Base-by-base conservation (phyloP, 192 early-diverging fungal species). In the Irineochytrium annulatum region DNA sequence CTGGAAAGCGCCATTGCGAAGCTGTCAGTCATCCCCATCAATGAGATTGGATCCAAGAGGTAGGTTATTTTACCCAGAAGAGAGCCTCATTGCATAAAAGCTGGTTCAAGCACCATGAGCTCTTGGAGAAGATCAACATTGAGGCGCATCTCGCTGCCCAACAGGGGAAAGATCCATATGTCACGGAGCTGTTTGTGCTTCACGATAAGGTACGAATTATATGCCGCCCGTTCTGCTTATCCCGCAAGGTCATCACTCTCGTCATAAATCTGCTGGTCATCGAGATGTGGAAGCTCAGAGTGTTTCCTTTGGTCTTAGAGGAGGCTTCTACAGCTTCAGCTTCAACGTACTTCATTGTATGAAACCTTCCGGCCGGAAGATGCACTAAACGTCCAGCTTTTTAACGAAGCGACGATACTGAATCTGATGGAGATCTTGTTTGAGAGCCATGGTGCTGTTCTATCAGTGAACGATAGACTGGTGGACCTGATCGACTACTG, bases 401-500 rank as follows among this genome's bases (percentile, higher is more conserved):
- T 73, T 45, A 74, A 79, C 48, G 80, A 82, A 62, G 72, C 77
- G 14, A 79, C 80, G 19, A 37, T 79, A 1, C 32, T 82, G 1
- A 82, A 82, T 53, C 68, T 82, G 13, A 45, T 82, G 16, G 74
- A 82, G 54, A 57, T 81, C n/a, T 30, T 77, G 17, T 55, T 82
- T 35, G 74, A 57, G 53, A 62, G 75, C 31, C 35, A 60, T 24
- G 30, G 41, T 4, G 69, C 75, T 16, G 61, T 59, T 19, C 33
- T 54, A 3, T 34, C 58, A 4, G 44, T 46, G 6, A 69, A 61
- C 20, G 80, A 79, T 45, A 48, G 46, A 0, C n/a, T 82, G 27
- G 28, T 76, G 3, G 76, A 78, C 34, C 34, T 82, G 4, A 53
- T 69, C n/a, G 72, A 82, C 44, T 74, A 75, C 52, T 72, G 70